Evolutionary conservation across 1,284 basidiomycete species (phyloP).

Genomic region (Spongiforma sp.): DNA sequence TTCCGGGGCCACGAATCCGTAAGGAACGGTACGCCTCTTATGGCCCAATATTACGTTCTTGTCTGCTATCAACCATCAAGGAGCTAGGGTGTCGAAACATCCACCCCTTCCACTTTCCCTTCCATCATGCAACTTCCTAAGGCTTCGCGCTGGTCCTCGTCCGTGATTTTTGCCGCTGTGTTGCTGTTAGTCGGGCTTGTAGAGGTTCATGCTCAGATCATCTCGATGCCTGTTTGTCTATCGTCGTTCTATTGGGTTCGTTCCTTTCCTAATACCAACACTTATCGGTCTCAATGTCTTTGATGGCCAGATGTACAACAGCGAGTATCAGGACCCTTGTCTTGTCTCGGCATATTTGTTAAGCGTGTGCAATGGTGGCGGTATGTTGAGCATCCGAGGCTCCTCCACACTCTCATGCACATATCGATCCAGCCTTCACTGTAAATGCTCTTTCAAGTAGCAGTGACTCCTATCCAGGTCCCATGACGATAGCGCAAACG

Average conservation of each 20-base stretch:
- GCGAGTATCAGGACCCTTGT: slow-evolving; percentile 40
- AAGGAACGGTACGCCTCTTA: too few relatives aligned
- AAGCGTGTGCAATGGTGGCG: slow-evolving; percentile 34
- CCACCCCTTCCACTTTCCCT: not conserved
- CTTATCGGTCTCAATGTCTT: not conserved
- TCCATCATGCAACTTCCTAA: slow-evolving; percentile 15
- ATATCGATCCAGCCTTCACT: slow-evolving; percentile 29
- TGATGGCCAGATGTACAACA: slow-evolving; percentile 39
- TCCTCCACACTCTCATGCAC: slow-evolving; percentile 6
- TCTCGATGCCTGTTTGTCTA: slow-evolving; percentile 25
- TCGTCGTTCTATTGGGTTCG: slow-evolving; percentile 33
- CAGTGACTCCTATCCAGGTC: slow-evolving; percentile 29
- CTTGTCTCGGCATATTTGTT: slow-evolving; percentile 38
- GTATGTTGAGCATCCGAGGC: slow-evolving; percentile 27
- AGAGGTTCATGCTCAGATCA: slow-evolving; percentile 24
- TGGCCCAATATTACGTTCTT: too few relatives aligned
- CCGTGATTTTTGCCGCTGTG: slow-evolving; percentile 21
- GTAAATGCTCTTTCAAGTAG: slow-evolving; percentile 19
- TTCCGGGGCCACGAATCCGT: too few relatives aligned
- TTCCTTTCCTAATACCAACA: not conserved
- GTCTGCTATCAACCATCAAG: too few relatives aligned
- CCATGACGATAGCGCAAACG: slow-evolving; percentile 13
- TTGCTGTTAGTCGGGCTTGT: slow-evolving; percentile 20
- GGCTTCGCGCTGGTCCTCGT: slow-evolving; percentile 13
- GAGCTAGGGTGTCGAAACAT: too few relatives aligned